These are phyloP conservation scores for Platanthera guangdongensis DNA, from an alignment of 106 monocot genomes.

Conservation along the genomic window DNA sequence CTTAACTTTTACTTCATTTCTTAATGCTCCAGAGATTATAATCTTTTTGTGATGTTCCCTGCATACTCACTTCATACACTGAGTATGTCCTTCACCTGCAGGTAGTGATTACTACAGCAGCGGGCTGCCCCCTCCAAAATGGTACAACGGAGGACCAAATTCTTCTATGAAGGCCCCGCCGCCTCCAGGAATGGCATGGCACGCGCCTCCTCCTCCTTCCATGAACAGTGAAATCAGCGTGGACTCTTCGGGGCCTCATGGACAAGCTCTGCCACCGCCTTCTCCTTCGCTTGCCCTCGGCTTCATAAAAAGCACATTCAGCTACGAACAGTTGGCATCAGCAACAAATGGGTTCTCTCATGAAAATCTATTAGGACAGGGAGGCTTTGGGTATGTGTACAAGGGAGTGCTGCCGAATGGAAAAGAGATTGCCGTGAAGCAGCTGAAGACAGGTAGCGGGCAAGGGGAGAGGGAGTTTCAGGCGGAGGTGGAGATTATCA, in stretches of 20 bases:
- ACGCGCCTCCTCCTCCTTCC: conserved; percentile 9
- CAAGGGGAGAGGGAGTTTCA: conserved; percentile 92
- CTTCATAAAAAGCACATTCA: conserved; percentile 70
- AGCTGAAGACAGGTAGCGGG: conserved; percentile 63
- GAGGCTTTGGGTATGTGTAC: conserved; percentile 81
- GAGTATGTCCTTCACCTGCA: background rate
- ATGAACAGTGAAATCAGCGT: conserved; percentile 32
- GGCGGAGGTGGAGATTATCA: conserved; percentile 89
- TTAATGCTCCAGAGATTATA: too few relatives aligned
- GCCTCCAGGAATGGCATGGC: conserved; percentile 21
- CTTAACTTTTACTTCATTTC: too few relatives aligned
- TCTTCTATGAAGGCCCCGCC: conserved; percentile 18
- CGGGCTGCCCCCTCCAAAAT: conserved; percentile 15
- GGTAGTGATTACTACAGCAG: conserved; percentile 13
- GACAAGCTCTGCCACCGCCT: conserved; percentile 28
- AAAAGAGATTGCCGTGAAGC: conserved; percentile 78
- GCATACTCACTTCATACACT: background rate
- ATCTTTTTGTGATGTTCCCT: background rate
- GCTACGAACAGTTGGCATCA: conserved; percentile 61
- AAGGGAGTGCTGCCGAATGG: conserved; percentile 68
- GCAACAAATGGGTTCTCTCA: conserved; percentile 57
- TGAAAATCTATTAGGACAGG: conserved; percentile 68
- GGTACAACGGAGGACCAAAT: conserved; percentile 10
- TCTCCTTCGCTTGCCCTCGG: conserved; percentile 35
- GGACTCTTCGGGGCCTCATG: conserved; percentile 48